phyloP scores from a whole-genome alignment of 495 filamentous ascomycete genomes.

The Staphylotrichum longicolle region DNA sequence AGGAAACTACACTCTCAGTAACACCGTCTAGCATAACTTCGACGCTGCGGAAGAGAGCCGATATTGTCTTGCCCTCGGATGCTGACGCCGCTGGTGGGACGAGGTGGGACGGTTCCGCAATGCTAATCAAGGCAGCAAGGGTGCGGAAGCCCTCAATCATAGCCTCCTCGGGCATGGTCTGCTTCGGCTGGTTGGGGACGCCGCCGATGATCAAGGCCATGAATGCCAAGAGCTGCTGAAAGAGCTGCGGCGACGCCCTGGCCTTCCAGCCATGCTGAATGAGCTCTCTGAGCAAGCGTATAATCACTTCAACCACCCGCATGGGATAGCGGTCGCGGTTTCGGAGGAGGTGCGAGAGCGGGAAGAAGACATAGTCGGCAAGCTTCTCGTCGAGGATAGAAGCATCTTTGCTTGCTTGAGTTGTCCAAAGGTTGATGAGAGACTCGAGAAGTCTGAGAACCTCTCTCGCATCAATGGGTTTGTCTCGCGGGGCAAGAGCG shows the following conservation, averaged over 20 bases:
- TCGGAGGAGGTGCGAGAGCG: constrained; percentile 81
- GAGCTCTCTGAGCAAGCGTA: constrained; percentile 70
- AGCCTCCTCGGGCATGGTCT: constrained; percentile 65
- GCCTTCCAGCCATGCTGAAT: constrained; percentile 74
- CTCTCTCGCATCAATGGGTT: constrained; percentile 52
- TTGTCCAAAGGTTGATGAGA: constrained; percentile 53
- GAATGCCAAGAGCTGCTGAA: constrained; percentile 80
- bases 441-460: constrained; percentile 53
- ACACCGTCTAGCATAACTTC: constrained; percentile 74
- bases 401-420: constrained; percentile 49
- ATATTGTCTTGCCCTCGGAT: constrained; percentile 58
- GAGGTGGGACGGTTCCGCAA: constrained; percentile 44
- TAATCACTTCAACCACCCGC: constrained; percentile 67
- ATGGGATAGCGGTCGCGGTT: constrained; percentile 68
- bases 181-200: constrained; percentile 51
- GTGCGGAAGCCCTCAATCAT: constrained; percentile 51
- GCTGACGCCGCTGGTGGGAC: constrained; percentile 4
- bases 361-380: constrained; percentile 94
- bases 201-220: constrained; percentile 77
- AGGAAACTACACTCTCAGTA: constrained; percentile 54
- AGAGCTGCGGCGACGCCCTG: constrained; percentile 63
- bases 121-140: constrained; percentile 42
- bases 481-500: constrained; percentile 59
- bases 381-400: constrained; percentile 71
- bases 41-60: constrained; percentile 80